Base-by-base conservation (phyloP, 352 stramenopile species). In the Hyaloperonospora arabidopsidis region DNA sequence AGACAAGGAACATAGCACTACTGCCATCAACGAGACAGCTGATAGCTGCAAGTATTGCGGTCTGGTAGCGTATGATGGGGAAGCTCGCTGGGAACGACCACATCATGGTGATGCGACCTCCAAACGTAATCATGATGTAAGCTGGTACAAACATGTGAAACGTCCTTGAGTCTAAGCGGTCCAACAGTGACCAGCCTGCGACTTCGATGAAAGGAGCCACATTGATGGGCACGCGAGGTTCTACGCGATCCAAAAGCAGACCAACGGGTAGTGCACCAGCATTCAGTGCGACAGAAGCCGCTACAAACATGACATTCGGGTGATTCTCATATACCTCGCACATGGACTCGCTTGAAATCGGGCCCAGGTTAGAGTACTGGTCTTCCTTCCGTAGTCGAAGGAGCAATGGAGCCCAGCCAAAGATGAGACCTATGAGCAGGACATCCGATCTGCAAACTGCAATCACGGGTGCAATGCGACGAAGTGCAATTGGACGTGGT, bases 291-390 rank as follows among this genome's bases (percentile, higher is more conserved):
- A 93, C 77, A 3, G 79, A 84, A 15, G 81, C 85, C 14, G 90
- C 70, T 3, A 81, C 79, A 39, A 92, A 95, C 54, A 93, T 81
- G 67, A 95, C 76, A 58, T 93, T 91, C n/a, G 93, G 70, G n/a
- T 66, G 64, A 57, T 89, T 91, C 54, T 93, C 81, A 57, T 95
- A 84, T 8, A 58, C 76, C 22, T 78, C 63, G 48, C 84, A 94
- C 22, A 54, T 62, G 36, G 57, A 29, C 21, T 54, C 45, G 32
- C 22, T 63, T 5, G 57, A 45, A 48, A 75, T 58, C 1, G 49
- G 49, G 41, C 85, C 93, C 12, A 93, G 64, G 60, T 93, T 81
- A 32, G 63, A 45, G 55, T 91, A 95, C 51, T 93, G 83, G 17
- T 78, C 63, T 66, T 95, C 85, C 38, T 92, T 72, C 36, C 89